Conservation (phyloP, 2,329 filamentous ascomycete genomes). For the Fusarium irregulare region DNA sequence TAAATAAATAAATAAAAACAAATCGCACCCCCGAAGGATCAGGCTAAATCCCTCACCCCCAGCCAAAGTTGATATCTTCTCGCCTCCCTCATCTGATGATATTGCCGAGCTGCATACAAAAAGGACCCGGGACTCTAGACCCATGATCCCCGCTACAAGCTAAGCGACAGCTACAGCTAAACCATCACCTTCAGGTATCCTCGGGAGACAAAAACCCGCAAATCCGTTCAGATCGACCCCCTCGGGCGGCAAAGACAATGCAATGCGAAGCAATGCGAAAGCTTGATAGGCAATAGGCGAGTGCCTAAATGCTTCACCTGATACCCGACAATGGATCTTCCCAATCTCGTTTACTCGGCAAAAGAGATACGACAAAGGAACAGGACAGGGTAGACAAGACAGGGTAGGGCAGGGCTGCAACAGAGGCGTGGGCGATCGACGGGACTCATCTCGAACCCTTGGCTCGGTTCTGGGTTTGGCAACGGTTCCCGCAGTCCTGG, state of each 20-base stretch:
- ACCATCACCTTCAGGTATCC: neutral
- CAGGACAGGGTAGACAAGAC: neutral
- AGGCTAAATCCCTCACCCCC: constrained; percentile 25
- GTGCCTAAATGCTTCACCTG: constrained; percentile 20
- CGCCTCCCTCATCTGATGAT: constrained; percentile 30
- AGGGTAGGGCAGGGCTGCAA: constrained; percentile 3
- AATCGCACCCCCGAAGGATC: constrained; percentile 7
- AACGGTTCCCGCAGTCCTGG: constrained; percentile 21
- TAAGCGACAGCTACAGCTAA: neutral
- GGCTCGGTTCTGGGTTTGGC: constrained; percentile 6
- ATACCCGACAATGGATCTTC: constrained; percentile 35
- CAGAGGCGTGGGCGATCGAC: constrained; percentile 23
- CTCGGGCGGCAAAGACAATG: neutral
- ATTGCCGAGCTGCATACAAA: constrained; percentile 22
- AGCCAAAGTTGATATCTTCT: constrained; percentile 3
- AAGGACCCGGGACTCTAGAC: constrained; percentile 23
- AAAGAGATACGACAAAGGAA: neutral
- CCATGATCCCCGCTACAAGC: constrained; percentile 25
- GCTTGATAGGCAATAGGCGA: constrained; percentile 35
- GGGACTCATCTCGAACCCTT: constrained; percentile 22
- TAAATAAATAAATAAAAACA: constrained; percentile 3
- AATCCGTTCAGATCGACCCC: constrained; percentile 18
- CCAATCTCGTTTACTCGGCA: constrained; percentile 23
- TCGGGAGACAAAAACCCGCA: constrained; percentile 35
- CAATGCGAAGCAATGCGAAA: neutral